Conservation (phyloP, 2,329 filamentous ascomycete species). For the Diaporthe nobilis region DNA sequence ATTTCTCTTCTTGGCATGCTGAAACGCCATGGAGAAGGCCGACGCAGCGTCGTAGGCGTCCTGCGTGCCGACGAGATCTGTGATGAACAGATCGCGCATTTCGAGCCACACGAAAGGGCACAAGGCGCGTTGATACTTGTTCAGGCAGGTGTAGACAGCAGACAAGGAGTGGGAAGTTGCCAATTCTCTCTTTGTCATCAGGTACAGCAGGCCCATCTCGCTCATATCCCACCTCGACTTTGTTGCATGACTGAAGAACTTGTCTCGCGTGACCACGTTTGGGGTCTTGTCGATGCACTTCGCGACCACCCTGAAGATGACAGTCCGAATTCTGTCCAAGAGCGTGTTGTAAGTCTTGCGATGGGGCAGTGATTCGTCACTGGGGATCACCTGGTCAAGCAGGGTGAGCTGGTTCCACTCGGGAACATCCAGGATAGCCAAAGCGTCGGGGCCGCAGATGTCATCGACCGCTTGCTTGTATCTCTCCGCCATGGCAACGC, state of each 20-base stretch:
- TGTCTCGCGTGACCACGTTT: neutral
- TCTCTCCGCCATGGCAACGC: constrained; percentile 65
- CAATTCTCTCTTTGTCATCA: constrained; percentile 52
- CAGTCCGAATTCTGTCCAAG: constrained; percentile 22
- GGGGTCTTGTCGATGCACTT: constrained; percentile 29
- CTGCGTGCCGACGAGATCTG: neutral
- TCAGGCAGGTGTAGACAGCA: constrained; percentile 47
- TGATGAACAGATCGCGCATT: constrained; percentile 36
- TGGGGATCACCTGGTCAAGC: constrained; percentile 36
- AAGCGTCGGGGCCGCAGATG: constrained; percentile 52
- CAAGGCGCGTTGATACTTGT: constrained; percentile 52
- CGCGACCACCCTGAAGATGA: constrained; percentile 38
- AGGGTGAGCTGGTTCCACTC: constrained; percentile 53
- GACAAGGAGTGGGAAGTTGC: constrained; percentile 37
- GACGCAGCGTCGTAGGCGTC: neutral
- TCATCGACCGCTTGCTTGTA: constrained; percentile 51
- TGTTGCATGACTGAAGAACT: neutral
- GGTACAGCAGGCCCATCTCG: constrained; percentile 55
- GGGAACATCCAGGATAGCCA: constrained; percentile 48
- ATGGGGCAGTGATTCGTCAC: neutral
- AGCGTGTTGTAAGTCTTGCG: constrained; percentile 37
- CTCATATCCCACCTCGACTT: constrained; percentile 41
- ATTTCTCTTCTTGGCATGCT: neutral
- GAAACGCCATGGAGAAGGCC: constrained; percentile 2
- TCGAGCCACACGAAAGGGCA: constrained; percentile 54